A percentile compares a stretch with the other conserved stretches of the same genome.
These are phyloP conservation scores for Wickerhamiella nectarea DNA, from an alignment of 805 yeast genomes.

Conservation along the genomic window DNA sequence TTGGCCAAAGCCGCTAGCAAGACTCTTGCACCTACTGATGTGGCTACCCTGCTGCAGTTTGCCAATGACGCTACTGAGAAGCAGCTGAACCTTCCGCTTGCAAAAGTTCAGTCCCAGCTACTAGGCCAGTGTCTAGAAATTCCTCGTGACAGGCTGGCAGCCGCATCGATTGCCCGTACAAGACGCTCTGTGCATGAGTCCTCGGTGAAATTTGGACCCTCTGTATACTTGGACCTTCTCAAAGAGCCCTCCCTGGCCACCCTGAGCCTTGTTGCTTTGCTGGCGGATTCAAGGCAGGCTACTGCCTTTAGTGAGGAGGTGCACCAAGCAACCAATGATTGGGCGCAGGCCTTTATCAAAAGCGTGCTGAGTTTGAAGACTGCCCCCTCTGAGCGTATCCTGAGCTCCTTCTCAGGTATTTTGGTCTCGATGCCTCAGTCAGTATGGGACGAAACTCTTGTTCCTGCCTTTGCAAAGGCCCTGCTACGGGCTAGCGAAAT, in stretches of 20 bases:
- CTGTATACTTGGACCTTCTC: neutral
- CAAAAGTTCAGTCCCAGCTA: slow-evolving; percentile 3
- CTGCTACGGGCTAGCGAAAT: slow-evolving; percentile 66
- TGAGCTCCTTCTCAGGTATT: slow-evolving; percentile 31
- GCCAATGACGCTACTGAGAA: slow-evolving; percentile 2
- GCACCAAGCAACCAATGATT: slow-evolving; percentile 4
- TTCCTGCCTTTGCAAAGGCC: slow-evolving; percentile 60
- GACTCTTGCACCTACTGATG: slow-evolving; percentile 7
- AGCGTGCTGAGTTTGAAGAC: slow-evolving; percentile 24
- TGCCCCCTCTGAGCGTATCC: slow-evolving; percentile 15
- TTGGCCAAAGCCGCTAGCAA: neutral
- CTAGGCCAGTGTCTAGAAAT: slow-evolving; percentile 1
- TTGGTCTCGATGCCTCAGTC: slow-evolving; percentile 29
- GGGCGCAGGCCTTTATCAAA: slow-evolving; percentile 20
- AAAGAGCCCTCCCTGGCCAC: neutral
- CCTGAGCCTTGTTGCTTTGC: neutral
- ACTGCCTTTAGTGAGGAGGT: neutral
- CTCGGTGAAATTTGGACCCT: slow-evolving; percentile 2
- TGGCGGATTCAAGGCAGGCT: slow-evolving; percentile 7
- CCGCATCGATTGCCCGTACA: neutral
- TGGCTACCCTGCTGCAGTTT: slow-evolving; percentile 8
- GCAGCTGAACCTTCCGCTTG: neutral
- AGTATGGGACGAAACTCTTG: slow-evolving; percentile 29
- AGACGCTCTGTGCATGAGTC: neutral
- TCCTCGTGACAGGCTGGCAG: slow-evolving; percentile 4